A percentile compares a stretch with the other conserved stretches of the same genome.
These are phyloP conservation scores for Plasmodium fragile DNA, from an alignment of 169 alveolate species.

Conservation along the genomic window DNA sequence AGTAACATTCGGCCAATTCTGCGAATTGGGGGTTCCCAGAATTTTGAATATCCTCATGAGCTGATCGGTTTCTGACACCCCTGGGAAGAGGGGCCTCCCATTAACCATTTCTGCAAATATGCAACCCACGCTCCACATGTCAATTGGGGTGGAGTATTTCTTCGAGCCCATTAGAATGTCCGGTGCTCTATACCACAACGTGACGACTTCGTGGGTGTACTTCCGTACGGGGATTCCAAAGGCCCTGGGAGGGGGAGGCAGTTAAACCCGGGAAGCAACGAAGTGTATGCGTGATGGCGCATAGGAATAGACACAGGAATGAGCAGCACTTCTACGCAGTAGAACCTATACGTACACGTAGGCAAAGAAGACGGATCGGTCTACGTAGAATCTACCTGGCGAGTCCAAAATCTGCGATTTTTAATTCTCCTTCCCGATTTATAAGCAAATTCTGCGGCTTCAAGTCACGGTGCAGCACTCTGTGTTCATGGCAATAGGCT, in stretches of 20 bases:
- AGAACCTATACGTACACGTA: background rate
- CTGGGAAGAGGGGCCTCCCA: conserved; percentile 97
- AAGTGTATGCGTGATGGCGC: background rate
- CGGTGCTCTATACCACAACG: conserved; percentile 99
- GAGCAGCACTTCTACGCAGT: conserved; percentile 20
- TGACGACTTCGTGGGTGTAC: conserved; percentile 98
- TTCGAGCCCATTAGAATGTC: conserved; percentile 98
- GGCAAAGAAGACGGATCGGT: background rate
- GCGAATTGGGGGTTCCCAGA: conserved; percentile 96
- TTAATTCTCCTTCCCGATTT: conserved; percentile 93
- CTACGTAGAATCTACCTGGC: conserved; percentile 86
- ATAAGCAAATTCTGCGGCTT: conserved; percentile 99
- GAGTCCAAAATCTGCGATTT: conserved; percentile 99
- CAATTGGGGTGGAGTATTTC: conserved; percentile 98
- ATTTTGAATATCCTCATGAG: conserved; percentile 96
- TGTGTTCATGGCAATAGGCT: conserved; percentile 98
- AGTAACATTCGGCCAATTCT: conserved; percentile 94
- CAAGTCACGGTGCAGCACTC: conserved; percentile 98
- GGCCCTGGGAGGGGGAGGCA: conserved; percentile 87
- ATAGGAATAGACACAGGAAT: conserved; percentile 76
- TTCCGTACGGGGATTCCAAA: conserved; percentile 98
- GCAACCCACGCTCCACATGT: conserved; percentile 99
- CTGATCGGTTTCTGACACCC: conserved; percentile 97
- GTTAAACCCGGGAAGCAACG: background rate
- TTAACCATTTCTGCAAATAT: conserved; percentile 98